Base-by-base conservation (phyloP, 306 rosid genomes). In the Dalbergia cultrata region DNA sequence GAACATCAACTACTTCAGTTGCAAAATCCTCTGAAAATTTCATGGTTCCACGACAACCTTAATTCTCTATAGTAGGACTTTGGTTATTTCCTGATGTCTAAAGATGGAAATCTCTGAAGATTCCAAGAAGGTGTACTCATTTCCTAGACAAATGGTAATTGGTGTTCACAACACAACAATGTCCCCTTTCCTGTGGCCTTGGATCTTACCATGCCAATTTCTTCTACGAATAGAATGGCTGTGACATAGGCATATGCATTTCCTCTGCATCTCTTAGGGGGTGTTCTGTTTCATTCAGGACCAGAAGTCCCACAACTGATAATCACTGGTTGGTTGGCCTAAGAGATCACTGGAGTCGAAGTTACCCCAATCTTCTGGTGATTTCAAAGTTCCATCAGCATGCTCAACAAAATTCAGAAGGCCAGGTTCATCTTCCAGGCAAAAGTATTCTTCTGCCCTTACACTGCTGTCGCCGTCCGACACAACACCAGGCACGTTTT, bases 241-340 rank as follows among this genome's bases (percentile, higher is more conserved):
- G 67, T 59, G 66, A 41, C 74, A 78, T 68, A 9, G 52, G 11
- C 80, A 83, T 72, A 64, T 72, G 83, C 70, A 63, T 56, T 58
- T 47, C 58, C 67, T 44, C 56, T 13, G 59, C 13, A 37, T 58
- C 64, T 67, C n/a, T 71, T 72, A n/a, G 8, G 2, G 35, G 65
- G 17, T 84, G 61, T 35, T 77, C 80, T 74, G 72, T 72, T 81
- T 81, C 69, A 53, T 82, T 89, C 86, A 95, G 67, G 97, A 85
- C 97, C 97, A 91, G 50, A 94, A 95, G 54, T 92, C 94, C 98
- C 98, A 91, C 98, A 91, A 95, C 81, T 91, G 92, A 50, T 75
- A 85, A 67, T 73, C 90, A 80, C 85, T 13, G 57, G 49, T 81
- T 9, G 95, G 79, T 60, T 86, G 90, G 60, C 81, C 85, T 61